Evolutionary conservation across 345 rosid species (phyloP).

Genomic region (Gossypium bickii): DNA sequence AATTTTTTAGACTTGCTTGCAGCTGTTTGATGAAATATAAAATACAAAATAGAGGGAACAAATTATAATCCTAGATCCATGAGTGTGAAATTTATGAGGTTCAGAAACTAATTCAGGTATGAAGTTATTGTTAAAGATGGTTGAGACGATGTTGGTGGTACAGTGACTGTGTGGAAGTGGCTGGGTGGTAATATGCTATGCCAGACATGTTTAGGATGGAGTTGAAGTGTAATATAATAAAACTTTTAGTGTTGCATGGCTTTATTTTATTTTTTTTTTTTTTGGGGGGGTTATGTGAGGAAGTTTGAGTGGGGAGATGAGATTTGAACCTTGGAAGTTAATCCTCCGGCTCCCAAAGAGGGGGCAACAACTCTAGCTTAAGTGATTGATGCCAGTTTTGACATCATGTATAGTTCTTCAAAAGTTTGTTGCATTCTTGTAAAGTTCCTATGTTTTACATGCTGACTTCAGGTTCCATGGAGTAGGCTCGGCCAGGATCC

Average conservation of each 20-base stretch:
- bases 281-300: not conserved
- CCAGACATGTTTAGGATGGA: not conserved
- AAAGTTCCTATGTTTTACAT: not conserved
- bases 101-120: not conserved
- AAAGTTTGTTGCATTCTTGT: conserved; percentile 1
- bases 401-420: not conserved
- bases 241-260: not conserved
- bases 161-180: not conserved
- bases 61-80: not conserved
- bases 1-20: not conserved
- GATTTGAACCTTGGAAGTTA: not conserved
- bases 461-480: conserved; percentile 84
- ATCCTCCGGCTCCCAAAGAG: not conserved
- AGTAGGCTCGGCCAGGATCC: conserved; percentile 99
- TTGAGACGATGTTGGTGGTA: not conserved
- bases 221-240: not conserved
- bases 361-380: not conserved
- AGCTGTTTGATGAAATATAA: not conserved
- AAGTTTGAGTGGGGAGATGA: not conserved
- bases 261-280: not conserved
- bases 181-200: not conserved
- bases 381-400: not conserved
- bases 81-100: conserved; percentile 3
- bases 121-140: not conserved
- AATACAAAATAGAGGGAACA: not conserved